Evolutionary conservation across 2,329 filamentous ascomycete species (phyloP), one percentile per base, ranked within the genome.

Genomic region (Hypoxylon sp.): DNA sequence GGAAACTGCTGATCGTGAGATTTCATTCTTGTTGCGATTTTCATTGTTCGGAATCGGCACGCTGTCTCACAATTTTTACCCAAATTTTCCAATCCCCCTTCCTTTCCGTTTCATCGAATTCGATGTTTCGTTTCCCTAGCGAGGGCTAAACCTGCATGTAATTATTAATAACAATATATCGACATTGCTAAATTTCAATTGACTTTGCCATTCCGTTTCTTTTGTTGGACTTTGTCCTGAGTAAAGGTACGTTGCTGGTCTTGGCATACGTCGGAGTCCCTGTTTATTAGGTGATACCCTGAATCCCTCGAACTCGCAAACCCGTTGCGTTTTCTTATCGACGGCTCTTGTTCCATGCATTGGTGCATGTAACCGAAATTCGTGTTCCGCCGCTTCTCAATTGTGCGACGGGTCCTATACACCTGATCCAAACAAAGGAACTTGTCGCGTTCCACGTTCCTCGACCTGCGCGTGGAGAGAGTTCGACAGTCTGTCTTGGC

Each of bases 221-320:
- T 44, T 30, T 40, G 44, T 56, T 30, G 30, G 42, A 20, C 6
- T 28, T 20, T 36, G 20, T 42, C 20, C 42, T 24, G 24, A 49
- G 45, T n/a, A n/a, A 16, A 20, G 14, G 26, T 49, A 24, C 40
- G 24, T 46, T 30, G 50, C 12, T 32, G 42, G 54, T 61, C 72
- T 74, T 73, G 72, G 72, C 72, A 61, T 67, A 72, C 71, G 71
- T 73, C 67, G 59, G 62, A 60, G 59, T 57, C 64, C 69, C 58
- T 69, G 67, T 64, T 61, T 65, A 52, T 62, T 68, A 58, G 54
- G 48, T 66, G 64, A 68, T 68, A 64, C 55, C 56, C 45, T 69
- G 63, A n/a, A 61, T 64, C 48, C 46, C 32, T 61, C 48, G 53
- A 62, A 36, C 18, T 55, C 33, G n/a, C n/a, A n/a, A n/a, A n/a